These are phyloP conservation scores for Tolypocladium capitatum DNA, from an alignment of 2,329 filamentous ascomycete genomes.

Conservation along the genomic window DNA sequence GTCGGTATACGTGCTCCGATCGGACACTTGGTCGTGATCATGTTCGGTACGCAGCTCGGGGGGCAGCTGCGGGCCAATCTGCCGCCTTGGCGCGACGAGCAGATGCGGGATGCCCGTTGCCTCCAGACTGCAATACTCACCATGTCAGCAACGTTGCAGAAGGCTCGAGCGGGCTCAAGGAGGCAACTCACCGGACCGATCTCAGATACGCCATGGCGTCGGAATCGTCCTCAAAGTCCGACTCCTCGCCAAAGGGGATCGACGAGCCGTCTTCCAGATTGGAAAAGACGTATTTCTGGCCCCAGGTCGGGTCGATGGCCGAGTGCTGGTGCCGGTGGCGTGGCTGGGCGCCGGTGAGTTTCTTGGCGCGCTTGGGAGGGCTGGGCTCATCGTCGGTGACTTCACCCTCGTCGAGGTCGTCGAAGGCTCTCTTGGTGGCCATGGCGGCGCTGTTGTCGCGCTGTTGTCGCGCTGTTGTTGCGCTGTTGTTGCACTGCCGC, in stretches of 20 bases:
- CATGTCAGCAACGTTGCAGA: constrained; percentile 31
- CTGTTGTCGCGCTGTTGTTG: too few species aligned
- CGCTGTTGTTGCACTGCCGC: too few species aligned
- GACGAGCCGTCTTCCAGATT: constrained; percentile 38
- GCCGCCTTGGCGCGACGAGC: constrained; percentile 47
- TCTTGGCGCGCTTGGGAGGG: constrained; percentile 12
- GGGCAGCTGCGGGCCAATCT: constrained; percentile 38
- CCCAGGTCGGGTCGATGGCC: constrained; percentile 50
- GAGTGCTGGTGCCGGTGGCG: constrained; percentile 29
- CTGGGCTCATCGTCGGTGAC: constrained; percentile 12
- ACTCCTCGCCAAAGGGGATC: constrained; percentile 37
- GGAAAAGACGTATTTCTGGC: constrained; percentile 60
- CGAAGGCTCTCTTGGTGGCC: constrained; percentile 21
- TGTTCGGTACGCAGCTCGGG: constrained; percentile 17
- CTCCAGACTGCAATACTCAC: constrained; percentile 52
- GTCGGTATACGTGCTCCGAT: constrained; percentile 33
- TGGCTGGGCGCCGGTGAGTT: constrained; percentile 14
- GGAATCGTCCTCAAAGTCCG: constrained; percentile 53
- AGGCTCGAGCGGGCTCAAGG: not conserved
- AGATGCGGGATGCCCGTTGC: constrained; percentile 61
- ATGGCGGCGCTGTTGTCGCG: constrained; percentile 10
- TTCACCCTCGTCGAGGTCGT: constrained; percentile 17
- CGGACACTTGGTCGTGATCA: constrained; percentile 18
- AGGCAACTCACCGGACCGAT: constrained; percentile 50
- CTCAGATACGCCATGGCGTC: constrained; percentile 59